Base-by-base conservation (phyloP, 225 moss, liverwort and hornwort genomes). In the Pleurozium schreberi region DNA sequence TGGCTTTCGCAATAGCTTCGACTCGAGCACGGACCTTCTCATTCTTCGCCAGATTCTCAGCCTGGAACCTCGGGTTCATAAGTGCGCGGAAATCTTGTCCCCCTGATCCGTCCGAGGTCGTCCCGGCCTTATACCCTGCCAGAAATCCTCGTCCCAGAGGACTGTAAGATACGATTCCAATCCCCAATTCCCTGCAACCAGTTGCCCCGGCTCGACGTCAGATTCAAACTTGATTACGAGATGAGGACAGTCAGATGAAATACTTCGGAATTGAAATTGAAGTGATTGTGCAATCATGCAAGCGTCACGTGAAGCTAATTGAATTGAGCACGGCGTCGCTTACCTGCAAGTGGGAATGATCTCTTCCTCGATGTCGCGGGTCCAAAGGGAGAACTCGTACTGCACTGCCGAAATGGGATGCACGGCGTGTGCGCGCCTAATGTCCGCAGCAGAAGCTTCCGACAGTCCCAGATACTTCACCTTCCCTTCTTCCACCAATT, bases 401-500 rank as follows among this genome's bases (percentile, higher is more conserved):
- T 94, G 91, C 43, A 92, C 91, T 26, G 92, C 94, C 16, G 93
- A 81, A 88, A 93, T 93, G 11, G 93, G 91, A 74, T 92, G 92
- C 88, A 92, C 91, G 5, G 91, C 89, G 79, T 94, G 94, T 13
- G 94, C 92, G 27, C 91, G 90, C 28, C 93, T 59, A 66, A 93
- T 92, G 47, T 90, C 92, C 5, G 77, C 26, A 19, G 91, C 88
- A 26, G 84, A 89, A 36, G 92, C 89, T 80, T 92, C 93, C 1
- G 89, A 93, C 76, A 93, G 50, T 9, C 92, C 91, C 59, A 92
- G 59, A 28, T 93, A 92, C 65, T 91, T 89, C 81, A 93, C 93
- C 85, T 92, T 93, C 55, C 91, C 89, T 53, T 71, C 89, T 34
- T 91, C 86, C 88, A 92, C 93, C 80, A 93, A 49, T 36, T 93